Percentiles rank a stretch among this genome's conserved stretches.
phyloP scores from a whole-genome alignment of 192 early-diverging fungal species.

The Paraglomus brasilianum region DNA sequence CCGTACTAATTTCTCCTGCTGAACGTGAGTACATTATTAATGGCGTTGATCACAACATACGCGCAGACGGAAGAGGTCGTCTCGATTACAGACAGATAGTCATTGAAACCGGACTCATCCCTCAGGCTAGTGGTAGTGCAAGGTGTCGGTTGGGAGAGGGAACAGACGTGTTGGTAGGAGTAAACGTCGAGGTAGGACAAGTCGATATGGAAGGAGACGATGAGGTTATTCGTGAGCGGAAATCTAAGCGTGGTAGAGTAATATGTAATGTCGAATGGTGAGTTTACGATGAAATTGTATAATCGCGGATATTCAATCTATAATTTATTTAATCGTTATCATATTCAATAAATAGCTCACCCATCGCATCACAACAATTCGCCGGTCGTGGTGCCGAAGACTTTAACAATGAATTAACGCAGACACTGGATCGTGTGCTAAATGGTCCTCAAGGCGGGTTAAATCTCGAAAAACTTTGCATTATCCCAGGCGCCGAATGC shows the following conservation, averaged over 20 bases:
- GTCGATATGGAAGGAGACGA: conserved; percentile 59
- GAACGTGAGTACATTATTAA: conserved; percentile 82
- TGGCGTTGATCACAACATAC: conserved; percentile 76
- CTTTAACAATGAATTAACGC: conserved; percentile 81
- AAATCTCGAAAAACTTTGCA: conserved; percentile 82
- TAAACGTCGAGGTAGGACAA: conserved; percentile 89
- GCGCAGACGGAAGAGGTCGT: conserved; percentile 84
- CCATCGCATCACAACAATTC: conserved; percentile 79
- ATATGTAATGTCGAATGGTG: conserved; percentile 92
- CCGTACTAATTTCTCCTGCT: conserved; percentile 65
- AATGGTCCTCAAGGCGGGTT: conserved; percentile 82
- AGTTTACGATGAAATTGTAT: not conserved
- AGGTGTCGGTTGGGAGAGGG: conserved; percentile 78
- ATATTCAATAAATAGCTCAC: conserved; percentile 52
- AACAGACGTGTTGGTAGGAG: conserved; percentile 90
- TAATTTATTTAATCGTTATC: not conserved
- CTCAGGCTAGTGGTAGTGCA: conserved; percentile 88
- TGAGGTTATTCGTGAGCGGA: conserved; percentile 35
- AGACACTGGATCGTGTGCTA: conserved; percentile 76
- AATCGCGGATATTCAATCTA: not conserved
- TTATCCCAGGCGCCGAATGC: conserved; percentile 85
- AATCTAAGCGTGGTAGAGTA: conserved; percentile 57
- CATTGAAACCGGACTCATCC: conserved; percentile 84
- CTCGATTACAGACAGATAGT: conserved; percentile 74
- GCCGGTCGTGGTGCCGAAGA: conserved; percentile 78